phyloP scores from a whole-genome alignment of 1,284 basidiomycete species.

The Cutaneotrichosporon dermatis region DNA sequence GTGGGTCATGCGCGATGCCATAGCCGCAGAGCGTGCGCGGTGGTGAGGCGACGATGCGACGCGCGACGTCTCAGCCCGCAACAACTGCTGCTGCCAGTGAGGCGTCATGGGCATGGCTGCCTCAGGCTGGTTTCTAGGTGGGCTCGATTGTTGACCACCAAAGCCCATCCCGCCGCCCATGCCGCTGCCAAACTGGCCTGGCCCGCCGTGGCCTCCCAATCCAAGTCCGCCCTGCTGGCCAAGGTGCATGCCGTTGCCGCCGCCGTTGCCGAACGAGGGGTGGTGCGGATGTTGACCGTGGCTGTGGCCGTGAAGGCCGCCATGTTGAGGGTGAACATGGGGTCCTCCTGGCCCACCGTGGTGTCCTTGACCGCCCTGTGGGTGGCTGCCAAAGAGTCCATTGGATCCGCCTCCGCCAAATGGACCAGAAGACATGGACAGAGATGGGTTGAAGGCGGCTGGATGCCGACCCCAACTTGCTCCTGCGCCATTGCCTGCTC shows the following conservation, averaged over 20 bases:
- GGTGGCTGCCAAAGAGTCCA: constrained; percentile 17
- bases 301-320: constrained; percentile 15
- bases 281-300: constrained; percentile 30
- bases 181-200: constrained; percentile 23
- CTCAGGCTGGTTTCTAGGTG: constrained; percentile 34
- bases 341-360: constrained; percentile 17
- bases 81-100: constrained; percentile 50
- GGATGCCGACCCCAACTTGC: constrained; percentile 24
- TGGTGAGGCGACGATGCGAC: constrained; percentile 55
- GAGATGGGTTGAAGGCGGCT: constrained; percentile 22
- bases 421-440: constrained; percentile 16
- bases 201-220: constrained; percentile 17
- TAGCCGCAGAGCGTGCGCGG: constrained; percentile 56
- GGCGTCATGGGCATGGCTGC: constrained; percentile 35
- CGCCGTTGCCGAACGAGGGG: constrained; percentile 28
- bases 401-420: constrained; percentile 20
- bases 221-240: constrained; percentile 23
- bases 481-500: constrained; percentile 17
- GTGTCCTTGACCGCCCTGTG: constrained; percentile 13
- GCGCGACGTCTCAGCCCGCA: constrained; percentile 50
- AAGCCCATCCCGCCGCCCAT: constrained; percentile 27
- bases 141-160: constrained; percentile 29
- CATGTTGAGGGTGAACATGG: constrained; percentile 13
- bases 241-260: constrained; percentile 20
- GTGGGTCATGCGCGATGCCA: constrained; percentile 54